Evolutionary conservation across 1,284 basidiomycete species (phyloP).

Genomic region (Apiotrichum porosum): DNA sequence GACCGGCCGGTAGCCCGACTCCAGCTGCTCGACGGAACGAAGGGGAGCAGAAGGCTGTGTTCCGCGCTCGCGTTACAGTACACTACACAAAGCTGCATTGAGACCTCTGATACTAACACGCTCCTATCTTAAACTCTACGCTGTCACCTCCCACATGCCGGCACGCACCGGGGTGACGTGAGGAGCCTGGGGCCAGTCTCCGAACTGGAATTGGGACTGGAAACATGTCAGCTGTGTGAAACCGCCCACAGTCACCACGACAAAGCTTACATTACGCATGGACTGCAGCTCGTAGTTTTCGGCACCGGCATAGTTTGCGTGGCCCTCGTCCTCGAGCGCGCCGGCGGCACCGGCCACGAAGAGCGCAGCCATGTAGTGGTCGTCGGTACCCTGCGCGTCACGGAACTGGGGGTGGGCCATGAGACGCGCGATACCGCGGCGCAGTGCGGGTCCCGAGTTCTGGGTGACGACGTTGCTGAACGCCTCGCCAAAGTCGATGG

Average conservation of each 20-base stretch:
- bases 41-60: too few species aligned
- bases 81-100: too few species aligned
- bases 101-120: too few species aligned
- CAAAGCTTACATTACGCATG: constrained; percentile 25
- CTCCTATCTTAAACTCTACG: too few species aligned
- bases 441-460: constrained; percentile 15
- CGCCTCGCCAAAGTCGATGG: constrained; percentile 29
- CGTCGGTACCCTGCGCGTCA: constrained; percentile 34
- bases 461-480: constrained; percentile 23
- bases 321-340: constrained; percentile 18
- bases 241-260: too few species aligned
- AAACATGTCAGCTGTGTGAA: not conserved
- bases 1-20: too few species aligned
- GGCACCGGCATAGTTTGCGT: constrained; percentile 24
- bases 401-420: constrained; percentile 30
- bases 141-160: not conserved
- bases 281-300: constrained; percentile 33
- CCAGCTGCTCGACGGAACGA: too few species aligned
- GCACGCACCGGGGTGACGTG: not conserved
- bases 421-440: constrained; percentile 13
- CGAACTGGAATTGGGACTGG: constrained; percentile 22
- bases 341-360: constrained; percentile 32
- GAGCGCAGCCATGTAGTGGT: constrained; percentile 26
- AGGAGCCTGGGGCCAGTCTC: constrained; percentile 10
- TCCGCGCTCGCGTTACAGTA: too few species aligned